phyloP scores from a whole-genome alignment of 495 filamentous ascomycete genomes.

The Aspergillus leporis region DNA sequence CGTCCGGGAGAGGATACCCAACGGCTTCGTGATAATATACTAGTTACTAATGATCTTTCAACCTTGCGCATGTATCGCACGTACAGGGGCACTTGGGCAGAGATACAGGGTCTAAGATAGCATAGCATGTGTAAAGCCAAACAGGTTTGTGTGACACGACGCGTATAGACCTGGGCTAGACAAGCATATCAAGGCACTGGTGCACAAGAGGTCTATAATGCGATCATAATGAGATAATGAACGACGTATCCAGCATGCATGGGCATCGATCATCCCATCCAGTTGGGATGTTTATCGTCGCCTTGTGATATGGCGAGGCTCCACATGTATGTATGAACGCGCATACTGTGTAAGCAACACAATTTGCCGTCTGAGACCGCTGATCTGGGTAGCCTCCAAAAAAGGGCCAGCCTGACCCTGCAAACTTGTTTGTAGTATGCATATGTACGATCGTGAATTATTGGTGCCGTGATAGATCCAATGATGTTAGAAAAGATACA shows the following conservation, averaged over 20 bases:
- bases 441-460: background rate
- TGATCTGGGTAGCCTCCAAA: background rate
- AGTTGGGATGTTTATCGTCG: conserved; percentile 2
- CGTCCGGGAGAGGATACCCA: background rate
- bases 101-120: background rate
- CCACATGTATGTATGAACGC: background rate
- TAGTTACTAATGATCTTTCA: background rate
- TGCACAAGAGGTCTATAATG: background rate
- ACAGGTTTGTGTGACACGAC: conserved; percentile 3
- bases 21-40: background rate
- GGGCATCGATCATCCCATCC: conserved; percentile 5
- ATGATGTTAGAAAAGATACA: background rate
- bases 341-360: background rate
- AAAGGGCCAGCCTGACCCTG: background rate
- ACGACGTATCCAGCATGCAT: conserved; percentile 5
- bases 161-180: background rate
- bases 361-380: background rate
- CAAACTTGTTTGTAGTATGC: background rate
- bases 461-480: background rate
- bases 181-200: background rate
- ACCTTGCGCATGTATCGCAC: background rate
- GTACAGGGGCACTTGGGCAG: background rate
- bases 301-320: background rate
- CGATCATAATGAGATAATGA: conserved; percentile 4
- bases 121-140: background rate